phyloP scores from a whole-genome alignment of 2,329 filamentous ascomycete species.

The Botrytis cinerea region DNA sequence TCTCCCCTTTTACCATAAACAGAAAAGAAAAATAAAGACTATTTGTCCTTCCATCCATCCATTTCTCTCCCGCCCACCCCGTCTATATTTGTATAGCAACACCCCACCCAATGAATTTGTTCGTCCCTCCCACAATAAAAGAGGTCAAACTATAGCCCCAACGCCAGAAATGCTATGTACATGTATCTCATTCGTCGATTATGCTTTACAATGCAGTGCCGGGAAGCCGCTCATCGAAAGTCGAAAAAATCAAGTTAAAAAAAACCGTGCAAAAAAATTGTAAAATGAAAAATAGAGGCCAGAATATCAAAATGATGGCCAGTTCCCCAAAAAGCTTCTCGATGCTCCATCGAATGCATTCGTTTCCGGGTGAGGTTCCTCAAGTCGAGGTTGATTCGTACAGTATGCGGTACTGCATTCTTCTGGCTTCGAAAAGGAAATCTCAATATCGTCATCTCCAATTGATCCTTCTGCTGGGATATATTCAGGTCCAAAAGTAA shows the following conservation, averaged over 20 bases:
- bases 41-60: slow-evolving; percentile 3
- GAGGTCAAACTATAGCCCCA: slow-evolving; percentile 1
- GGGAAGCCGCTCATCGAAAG: slow-evolving; percentile 8
- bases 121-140: slow-evolving; percentile 1
- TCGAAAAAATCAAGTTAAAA: not conserved
- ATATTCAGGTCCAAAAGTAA: slow-evolving; percentile 17
- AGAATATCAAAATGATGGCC: not conserved
- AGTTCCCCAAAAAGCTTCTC: not conserved
- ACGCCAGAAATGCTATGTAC: slow-evolving; percentile 26
- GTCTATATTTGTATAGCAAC: slow-evolving; percentile 13
- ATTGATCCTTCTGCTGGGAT: not conserved
- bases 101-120: slow-evolving; percentile 17
- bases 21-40: slow-evolving; percentile 4
- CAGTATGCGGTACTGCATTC: not conserved
- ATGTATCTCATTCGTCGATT: slow-evolving; percentile 20
- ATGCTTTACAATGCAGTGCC: slow-evolving; percentile 13
- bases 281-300: not conserved
- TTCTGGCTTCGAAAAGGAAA: not conserved
- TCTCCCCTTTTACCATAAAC: not conserved
- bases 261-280: not conserved
- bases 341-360: slow-evolving; percentile 7
- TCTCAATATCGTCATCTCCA: slow-evolving; percentile 9
- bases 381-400: not conserved
- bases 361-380: not conserved
- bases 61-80: slow-evolving; percentile 4